phyloP scores from a whole-genome alignment of 352 stramenopile species.

The Pythium volutum region DNA sequence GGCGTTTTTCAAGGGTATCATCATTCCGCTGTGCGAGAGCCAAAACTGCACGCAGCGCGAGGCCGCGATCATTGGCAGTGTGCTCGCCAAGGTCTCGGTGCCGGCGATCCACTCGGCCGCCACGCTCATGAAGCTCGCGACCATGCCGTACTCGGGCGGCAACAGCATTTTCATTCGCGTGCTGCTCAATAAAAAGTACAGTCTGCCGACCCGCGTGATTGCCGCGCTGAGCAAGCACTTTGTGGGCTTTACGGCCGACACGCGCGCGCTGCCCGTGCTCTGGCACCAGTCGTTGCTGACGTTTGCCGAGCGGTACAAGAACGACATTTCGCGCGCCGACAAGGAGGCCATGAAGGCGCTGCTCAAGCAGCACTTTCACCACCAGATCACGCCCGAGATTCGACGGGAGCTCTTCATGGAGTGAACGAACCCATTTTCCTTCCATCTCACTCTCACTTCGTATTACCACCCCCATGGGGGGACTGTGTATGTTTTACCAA shows the following conservation, averaged over 20 bases:
- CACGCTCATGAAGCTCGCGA: constrained; percentile 97
- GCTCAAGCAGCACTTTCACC: constrained; percentile 89
- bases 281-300: constrained; percentile 99
- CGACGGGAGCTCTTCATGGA: constrained; percentile 94
- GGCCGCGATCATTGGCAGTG: constrained; percentile 96
- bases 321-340: constrained; percentile 93
- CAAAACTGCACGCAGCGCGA: constrained; percentile 96
- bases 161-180: constrained; percentile 98
- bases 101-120: constrained; percentile 98
- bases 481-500: constrained; percentile 14
- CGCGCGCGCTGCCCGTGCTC: constrained; percentile 93
- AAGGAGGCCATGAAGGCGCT: constrained; percentile 95
- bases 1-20: constrained; percentile 99
- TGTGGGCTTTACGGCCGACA: constrained; percentile 87
- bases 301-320: constrained; percentile 99
- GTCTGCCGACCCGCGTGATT: constrained; percentile 96
- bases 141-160: constrained; percentile 95
- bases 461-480: neutral
- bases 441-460: neutral
- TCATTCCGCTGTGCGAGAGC: constrained; percentile 96
- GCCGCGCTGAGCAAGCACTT: constrained; percentile 96
- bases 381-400: constrained; percentile 98
- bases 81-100: constrained; percentile 98
- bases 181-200: constrained; percentile 99
- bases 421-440: constrained; percentile 23